These are phyloP conservation scores for Filobasidium floriforme DNA, from an alignment of 768 basidiomycete species.

Conservation along the genomic window DNA sequence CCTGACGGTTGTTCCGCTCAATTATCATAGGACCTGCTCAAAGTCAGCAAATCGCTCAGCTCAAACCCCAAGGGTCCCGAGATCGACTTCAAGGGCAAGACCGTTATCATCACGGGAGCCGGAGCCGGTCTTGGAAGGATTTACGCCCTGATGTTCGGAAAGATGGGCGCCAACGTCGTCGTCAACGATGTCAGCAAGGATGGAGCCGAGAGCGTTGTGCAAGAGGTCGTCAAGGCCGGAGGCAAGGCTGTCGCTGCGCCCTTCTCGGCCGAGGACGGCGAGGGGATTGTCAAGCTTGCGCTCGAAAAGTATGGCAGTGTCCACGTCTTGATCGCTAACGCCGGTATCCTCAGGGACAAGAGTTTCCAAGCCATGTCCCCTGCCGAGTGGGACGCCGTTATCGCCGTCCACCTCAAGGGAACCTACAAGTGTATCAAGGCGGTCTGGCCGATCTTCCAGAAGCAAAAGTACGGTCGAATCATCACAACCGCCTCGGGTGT, in stretches of 20 bases:
- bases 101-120: constrained; percentile 87
- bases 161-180: constrained; percentile 90
- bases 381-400: constrained; percentile 87
- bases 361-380: constrained; percentile 82
- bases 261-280: constrained; percentile 85
- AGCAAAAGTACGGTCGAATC: constrained; percentile 92
- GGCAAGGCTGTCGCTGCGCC: constrained; percentile 78
- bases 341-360: constrained; percentile 88
- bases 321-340: constrained; percentile 84
- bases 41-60: constrained; percentile 57
- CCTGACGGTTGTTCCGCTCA: background rate
- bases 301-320: constrained; percentile 78
- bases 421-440: constrained; percentile 94
- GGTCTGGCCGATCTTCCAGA: constrained; percentile 91
- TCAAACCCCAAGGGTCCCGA: constrained; percentile 63
- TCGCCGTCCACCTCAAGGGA: constrained; percentile 77
- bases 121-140: constrained; percentile 88
- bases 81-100: constrained; percentile 79
- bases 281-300: constrained; percentile 76
- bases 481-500: constrained; percentile 88
- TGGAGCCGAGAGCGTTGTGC: constrained; percentile 70
- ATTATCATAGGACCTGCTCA: constrained; percentile 52
- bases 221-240: constrained; percentile 76
- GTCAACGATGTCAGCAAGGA: constrained; percentile 90
- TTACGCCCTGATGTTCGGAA: constrained; percentile 84